These are phyloP conservation scores for Sphagnum tenellum DNA, from an alignment of 225 moss, liverwort and hornwort genomes.

Conservation along the genomic window DNA sequence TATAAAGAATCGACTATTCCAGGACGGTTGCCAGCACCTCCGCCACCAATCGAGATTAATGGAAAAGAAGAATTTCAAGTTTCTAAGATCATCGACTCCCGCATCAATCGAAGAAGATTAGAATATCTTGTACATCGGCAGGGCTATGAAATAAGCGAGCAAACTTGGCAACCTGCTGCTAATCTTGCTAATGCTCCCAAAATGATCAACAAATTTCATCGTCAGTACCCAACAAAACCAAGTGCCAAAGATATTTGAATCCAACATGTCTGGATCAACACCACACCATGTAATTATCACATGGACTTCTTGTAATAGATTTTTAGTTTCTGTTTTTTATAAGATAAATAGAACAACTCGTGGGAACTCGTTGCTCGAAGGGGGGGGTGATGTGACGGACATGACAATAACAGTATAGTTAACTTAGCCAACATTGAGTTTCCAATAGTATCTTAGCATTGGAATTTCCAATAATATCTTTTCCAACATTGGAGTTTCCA, in stretches of 20 bases:
- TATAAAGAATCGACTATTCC: constrained; percentile 5
- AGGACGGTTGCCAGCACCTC: constrained; percentile 1
- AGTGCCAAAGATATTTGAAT: neutral
- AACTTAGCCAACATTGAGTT: no score
- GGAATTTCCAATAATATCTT: no score
- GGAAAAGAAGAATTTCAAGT: neutral
- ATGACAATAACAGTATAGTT: no score
- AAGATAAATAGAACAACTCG: no score
- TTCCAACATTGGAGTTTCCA: no score
- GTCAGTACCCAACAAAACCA: neutral
- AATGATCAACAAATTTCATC: constrained; percentile 4
- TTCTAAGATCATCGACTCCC: neutral
- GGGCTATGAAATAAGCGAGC: constrained; percentile 5
- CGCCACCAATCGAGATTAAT: constrained; percentile 3
- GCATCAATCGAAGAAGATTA: neutral
- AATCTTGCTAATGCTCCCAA: constrained; percentile 6
- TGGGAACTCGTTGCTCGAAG: no score
- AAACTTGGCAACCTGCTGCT: neutral
- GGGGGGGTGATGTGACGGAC: no score
- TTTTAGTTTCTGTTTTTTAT: no score
- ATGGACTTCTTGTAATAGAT: no score
- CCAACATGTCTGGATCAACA: no score
- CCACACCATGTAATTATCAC: no score
- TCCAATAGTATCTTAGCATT: no score
- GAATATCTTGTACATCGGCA: constrained; percentile 4